Evolutionary conservation across 257 asterid species (phyloP).

Genomic region (Rubia yunnanensis): DNA sequence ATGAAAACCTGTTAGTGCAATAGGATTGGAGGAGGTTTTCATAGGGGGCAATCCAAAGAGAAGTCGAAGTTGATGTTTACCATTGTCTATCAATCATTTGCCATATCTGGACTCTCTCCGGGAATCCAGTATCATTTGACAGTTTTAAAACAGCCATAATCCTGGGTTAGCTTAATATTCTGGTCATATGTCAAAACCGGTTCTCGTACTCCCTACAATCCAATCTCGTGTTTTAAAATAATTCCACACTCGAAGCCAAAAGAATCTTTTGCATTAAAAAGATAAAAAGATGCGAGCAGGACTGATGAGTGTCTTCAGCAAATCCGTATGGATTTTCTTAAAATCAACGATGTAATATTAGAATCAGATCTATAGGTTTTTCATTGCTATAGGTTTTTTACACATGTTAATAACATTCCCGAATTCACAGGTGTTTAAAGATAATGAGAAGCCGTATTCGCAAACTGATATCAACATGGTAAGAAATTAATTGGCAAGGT

Average conservation of each 20-base stretch:
- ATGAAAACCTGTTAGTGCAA: background rate
- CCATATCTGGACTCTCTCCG: background rate
- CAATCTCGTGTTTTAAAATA: background rate
- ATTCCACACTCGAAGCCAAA: background rate
- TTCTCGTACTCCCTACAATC: background rate
- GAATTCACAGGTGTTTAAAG: too few species aligned
- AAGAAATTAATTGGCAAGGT: too few species aligned
- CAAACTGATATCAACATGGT: too few species aligned
- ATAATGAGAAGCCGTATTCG: too few species aligned
- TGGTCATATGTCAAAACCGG: background rate
- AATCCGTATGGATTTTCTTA: too few species aligned
- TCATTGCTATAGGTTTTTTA: too few species aligned
- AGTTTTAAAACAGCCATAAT: background rate
- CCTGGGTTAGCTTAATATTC: background rate
- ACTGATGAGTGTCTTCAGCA: too few species aligned
- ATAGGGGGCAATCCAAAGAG: background rate
- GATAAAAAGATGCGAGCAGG: background rate
- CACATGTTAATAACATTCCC: too few species aligned
- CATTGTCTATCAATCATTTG: background rate
- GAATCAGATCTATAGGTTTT: too few species aligned
- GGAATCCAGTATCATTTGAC: background rate
- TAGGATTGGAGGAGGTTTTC: background rate
- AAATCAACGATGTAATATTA: too few species aligned
- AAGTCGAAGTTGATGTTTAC: background rate
- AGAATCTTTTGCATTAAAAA: background rate